A percentile compares a stretch with the other conserved stretches of the same genome.
phyloP scores from a whole-genome alignment of 2,329 filamentous ascomycete genomes.

The Arthrobotrys megalospora region DNA sequence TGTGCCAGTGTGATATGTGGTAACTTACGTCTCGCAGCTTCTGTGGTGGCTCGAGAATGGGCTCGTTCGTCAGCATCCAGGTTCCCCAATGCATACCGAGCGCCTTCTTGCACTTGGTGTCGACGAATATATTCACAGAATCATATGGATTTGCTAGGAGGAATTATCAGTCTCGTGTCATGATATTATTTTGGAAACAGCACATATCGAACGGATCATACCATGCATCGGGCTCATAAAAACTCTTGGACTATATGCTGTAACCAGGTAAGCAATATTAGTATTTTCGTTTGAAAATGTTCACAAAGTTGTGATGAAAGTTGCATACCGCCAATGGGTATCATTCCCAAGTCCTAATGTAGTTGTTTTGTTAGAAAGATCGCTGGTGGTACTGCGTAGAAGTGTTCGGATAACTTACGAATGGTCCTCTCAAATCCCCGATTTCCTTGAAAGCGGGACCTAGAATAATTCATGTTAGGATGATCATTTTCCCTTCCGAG shows the following conservation, averaged over 20 bases:
- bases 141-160: slow-evolving; percentile 80
- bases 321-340: slow-evolving; percentile 81
- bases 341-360: slow-evolving; percentile 87
- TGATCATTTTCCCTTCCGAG: slow-evolving; percentile 59
- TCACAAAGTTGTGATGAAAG: slow-evolving; percentile 49
- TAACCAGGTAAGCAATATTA: slow-evolving; percentile 15
- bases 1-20: slow-evolving; percentile 8
- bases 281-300: slow-evolving; percentile 15
- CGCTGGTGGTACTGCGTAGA: slow-evolving; percentile 31
- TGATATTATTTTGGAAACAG: slow-evolving; percentile 7
- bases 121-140: slow-evolving; percentile 87
- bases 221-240: slow-evolving; percentile 85
- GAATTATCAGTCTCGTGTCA: background rate
- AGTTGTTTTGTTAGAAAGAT: slow-evolving; percentile 28
- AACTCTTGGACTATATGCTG: slow-evolving; percentile 78
- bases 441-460: slow-evolving; percentile 91
- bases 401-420: slow-evolving; percentile 40
- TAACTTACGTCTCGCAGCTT: slow-evolving; percentile 73
- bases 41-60: slow-evolving; percentile 84
- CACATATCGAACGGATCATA: slow-evolving; percentile 12
- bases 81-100: slow-evolving; percentile 90
- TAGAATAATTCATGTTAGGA: slow-evolving; percentile 62
- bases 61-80: slow-evolving; percentile 88
- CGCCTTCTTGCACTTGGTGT: slow-evolving; percentile 82
- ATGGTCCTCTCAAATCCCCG: slow-evolving; percentile 80